Evolutionary conservation across 257 asterid species (phyloP), one percentile per base, ranked within the genome.

Genomic region (Solanum etuberosum): DNA sequence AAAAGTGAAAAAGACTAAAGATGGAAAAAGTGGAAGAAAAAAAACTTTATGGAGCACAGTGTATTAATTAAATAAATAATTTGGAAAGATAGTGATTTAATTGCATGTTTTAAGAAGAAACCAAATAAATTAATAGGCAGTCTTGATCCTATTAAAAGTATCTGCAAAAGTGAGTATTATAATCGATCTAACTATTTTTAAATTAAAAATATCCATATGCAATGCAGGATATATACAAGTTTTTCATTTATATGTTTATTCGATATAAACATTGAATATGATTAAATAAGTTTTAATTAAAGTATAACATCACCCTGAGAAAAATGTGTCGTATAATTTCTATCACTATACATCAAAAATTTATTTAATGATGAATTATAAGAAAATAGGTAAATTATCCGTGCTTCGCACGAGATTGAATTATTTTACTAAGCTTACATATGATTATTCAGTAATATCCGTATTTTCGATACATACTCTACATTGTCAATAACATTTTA

Each of bases 21-120:
- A 23, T 59, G 18, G 20, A 35, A 86, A 88, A 87, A 89, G 88
- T 57, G 65, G 78, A 86, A 86, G 80, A 86, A 84, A 54, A 61
- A 61, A 10, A 23, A 68, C 90, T 92, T 89, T 90, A 76, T 88
- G 92, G 92, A 88, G 92, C 91, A 81, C 87, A 88, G 93, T 89
- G 93, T 89, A 90, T 85, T 90, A 71, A 83, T 85, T 88, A 86
- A 31, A 73, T 15, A 63, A n/a, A 61, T 61, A 61, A 57, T 57
- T 54, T 54, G 63, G 63, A 54, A 54, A 54, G n/a, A 18, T 54
- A 18, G 63, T 54, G 1, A 51, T 51, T 51, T 6, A 51, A 51
- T 51, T 51, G n/a, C 61, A 51, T 51, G 61, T 51, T 54, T 54
- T 54, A 54, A 18, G 25, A 54, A 18, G 63, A 20, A 3, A 54